These are phyloP conservation scores for Leccinum imitatum DNA, from an alignment of 768 basidiomycete genomes.

Conservation along the genomic window DNA sequence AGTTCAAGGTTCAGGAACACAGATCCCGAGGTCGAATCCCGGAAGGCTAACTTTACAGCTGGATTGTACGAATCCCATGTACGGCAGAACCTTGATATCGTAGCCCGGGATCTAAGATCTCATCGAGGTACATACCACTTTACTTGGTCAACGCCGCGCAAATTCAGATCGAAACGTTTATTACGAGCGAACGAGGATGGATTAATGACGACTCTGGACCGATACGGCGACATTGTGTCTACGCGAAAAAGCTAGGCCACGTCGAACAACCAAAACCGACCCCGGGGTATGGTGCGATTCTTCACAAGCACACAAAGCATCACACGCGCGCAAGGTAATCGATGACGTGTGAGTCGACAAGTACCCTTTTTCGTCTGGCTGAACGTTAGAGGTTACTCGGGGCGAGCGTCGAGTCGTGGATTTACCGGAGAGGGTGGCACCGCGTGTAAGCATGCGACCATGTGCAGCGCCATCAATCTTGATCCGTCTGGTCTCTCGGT, in stretches of 20 bases:
- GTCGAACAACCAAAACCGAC: not conserved
- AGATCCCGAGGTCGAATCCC: slow-evolving; percentile 12
- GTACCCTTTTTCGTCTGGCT: not conserved
- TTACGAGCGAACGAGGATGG: not conserved
- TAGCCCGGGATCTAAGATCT: not conserved
- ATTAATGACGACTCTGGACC: not conserved
- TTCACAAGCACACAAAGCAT: slow-evolving; percentile 4
- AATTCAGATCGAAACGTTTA: not conserved
- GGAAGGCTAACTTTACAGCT: not conserved
- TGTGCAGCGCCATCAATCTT: slow-evolving; percentile 45
- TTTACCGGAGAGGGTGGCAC: not conserved
- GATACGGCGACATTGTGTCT: slow-evolving; percentile 8
- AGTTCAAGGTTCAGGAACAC: not conserved
- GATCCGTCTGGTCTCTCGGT: slow-evolving; percentile 78
- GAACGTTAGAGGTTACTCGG: not conserved
- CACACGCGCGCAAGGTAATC: slow-evolving; percentile 1
- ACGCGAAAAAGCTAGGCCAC: slow-evolving; percentile 9
- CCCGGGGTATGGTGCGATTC: slow-evolving; percentile 6
- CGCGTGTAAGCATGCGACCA: slow-evolving; percentile 1
- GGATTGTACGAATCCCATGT: slow-evolving; percentile 5
- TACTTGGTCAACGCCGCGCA: not conserved
- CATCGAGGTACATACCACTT: not conserved
- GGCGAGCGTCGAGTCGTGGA: not conserved
- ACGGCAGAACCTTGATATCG: slow-evolving; percentile 11
- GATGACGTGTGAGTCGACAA: slow-evolving; percentile 18